Percentiles rank a stretch among this genome's conserved stretches.
Conservation (phyloP, 2,329 filamentous ascomycete genomes). For the Metarhizium robertsii region DNA sequence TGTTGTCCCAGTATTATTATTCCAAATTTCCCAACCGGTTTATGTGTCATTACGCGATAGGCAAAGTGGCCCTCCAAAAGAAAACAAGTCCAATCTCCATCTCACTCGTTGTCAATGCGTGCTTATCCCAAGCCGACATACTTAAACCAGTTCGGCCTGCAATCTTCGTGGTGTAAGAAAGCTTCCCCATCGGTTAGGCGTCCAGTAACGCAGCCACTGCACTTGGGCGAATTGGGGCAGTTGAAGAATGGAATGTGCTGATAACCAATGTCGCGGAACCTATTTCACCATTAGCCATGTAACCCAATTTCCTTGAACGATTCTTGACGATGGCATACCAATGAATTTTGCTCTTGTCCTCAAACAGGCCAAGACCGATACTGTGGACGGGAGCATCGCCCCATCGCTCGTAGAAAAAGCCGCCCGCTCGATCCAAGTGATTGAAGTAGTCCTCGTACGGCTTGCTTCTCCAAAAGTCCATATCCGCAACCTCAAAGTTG, state of each 20-base stretch:
- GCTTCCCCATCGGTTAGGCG: slow-evolving; percentile 81
- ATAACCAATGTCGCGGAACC: slow-evolving; percentile 99
- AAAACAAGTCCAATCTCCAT: neutral
- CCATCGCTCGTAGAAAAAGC: slow-evolving; percentile 99
- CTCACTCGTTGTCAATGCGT: too few relatives aligned
- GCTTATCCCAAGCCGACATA: slow-evolving; percentile 70
- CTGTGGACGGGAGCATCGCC: slow-evolving; percentile 96
- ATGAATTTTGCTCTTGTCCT: slow-evolving; percentile 82
- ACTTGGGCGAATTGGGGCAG: slow-evolving; percentile 94
- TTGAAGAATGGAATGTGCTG: slow-evolving; percentile 99
- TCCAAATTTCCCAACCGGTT: neutral
- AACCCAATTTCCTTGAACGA: too few relatives aligned
- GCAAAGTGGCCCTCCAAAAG: neutral
- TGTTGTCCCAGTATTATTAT: neutral
- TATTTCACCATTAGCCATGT: slow-evolving; percentile 27
- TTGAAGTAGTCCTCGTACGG: slow-evolving; percentile 94
- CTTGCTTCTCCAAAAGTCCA: slow-evolving; percentile 86
- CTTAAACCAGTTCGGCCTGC: slow-evolving; percentile 95
- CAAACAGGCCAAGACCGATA: slow-evolving; percentile 84
- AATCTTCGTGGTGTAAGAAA: slow-evolving; percentile 84
- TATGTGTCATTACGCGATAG: neutral
- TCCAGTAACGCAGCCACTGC: slow-evolving; percentile 76
- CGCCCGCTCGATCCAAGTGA: slow-evolving; percentile 89
- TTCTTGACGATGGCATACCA: slow-evolving; percentile 52
- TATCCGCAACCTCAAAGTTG: slow-evolving; percentile 93